Evolutionary conservation across 1,139 yeast species (phyloP), one percentile per base, ranked within the genome.

Genomic region (Pichia sp.): DNA sequence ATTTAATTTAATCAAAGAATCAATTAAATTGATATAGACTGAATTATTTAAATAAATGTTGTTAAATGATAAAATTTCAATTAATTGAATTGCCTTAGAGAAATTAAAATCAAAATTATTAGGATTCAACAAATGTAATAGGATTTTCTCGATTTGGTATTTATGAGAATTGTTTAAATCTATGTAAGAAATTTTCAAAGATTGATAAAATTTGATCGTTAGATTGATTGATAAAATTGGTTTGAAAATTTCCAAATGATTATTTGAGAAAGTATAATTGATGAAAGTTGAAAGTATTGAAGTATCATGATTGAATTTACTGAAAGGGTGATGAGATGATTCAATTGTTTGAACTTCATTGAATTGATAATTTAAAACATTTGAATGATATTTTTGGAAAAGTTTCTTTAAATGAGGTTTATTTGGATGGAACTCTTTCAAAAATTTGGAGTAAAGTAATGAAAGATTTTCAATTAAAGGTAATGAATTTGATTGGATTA

Each of bases 231-330:
- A 19, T 14, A 35, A 17, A 17, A 20, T 28, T 15, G 45, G 45
- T 37, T 40, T 42, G 5, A 28, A 26, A 5, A 42, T 26, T 12
- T 36, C 34, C 9, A 31, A 25, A 10, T n/a, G 11, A 8, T 25
- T 21, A 8, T 19, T 25, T 12, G 42, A 28, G 8, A 41, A 36
- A 3, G 39, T 20, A 26, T 40, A 50, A n/a, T 44, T 35, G 3
- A 52, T 24, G 35, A 55, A 52, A 7, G 39, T 20, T 11, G 50
- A 46, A 21, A 55, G 34, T 4, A 55, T 45, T 19, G 43, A 30
- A 7, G 49, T 34, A 35, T 45, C 45, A 37, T 52, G 55, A 31
- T 39, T 31, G 4, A 24, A 17, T 23, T 38, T 24, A 21, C 43
- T 36, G 33, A 52, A 52, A 21, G 57, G 57, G 34, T 52, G 54